Evolutionary conservation across 768 basidiomycete species (phyloP).

Genomic region (Lepiota brunneoincarnata): DNA sequence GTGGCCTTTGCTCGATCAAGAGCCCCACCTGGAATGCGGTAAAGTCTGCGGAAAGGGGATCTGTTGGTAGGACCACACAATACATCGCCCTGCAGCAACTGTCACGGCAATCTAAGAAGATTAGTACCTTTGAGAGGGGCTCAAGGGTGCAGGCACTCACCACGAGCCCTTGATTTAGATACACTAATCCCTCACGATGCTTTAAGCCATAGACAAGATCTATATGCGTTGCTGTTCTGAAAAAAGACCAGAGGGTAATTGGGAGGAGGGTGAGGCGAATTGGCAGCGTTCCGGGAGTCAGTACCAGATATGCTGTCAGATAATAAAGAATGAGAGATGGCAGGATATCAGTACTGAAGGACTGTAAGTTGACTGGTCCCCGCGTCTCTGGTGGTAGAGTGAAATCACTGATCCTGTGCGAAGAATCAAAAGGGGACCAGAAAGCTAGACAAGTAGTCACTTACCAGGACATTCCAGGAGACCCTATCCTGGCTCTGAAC

Average conservation of each 20-base stretch:
- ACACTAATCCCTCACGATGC: constrained; percentile 31
- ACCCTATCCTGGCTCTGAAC: neutral
- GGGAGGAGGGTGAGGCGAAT: constrained; percentile 49
- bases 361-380: constrained; percentile 29
- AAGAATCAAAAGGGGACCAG: constrained; percentile 6
- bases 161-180: constrained; percentile 43
- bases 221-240: constrained; percentile 40
- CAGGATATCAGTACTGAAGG: constrained; percentile 34
- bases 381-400: constrained; percentile 29
- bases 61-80: constrained; percentile 37
- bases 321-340: constrained; percentile 46
- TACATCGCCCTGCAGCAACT: constrained; percentile 33
- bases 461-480: neutral
- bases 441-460: constrained; percentile 5
- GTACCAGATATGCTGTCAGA: constrained; percentile 50
- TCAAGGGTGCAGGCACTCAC: constrained; percentile 27
- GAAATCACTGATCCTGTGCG: constrained; percentile 22
- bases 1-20: constrained; percentile 6
- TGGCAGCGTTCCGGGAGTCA: constrained; percentile 39
- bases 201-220: constrained; percentile 34
- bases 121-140: neutral
- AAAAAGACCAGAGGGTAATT: constrained; percentile 40
- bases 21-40: constrained; percentile 7
- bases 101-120: constrained; percentile 31
- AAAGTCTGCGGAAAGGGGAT: constrained; percentile 29